Percentiles rank a stretch among this genome's conserved stretches.
Conservation (phyloP, 2,329 filamentous ascomycete genomes). For the Neonectria hederae region DNA sequence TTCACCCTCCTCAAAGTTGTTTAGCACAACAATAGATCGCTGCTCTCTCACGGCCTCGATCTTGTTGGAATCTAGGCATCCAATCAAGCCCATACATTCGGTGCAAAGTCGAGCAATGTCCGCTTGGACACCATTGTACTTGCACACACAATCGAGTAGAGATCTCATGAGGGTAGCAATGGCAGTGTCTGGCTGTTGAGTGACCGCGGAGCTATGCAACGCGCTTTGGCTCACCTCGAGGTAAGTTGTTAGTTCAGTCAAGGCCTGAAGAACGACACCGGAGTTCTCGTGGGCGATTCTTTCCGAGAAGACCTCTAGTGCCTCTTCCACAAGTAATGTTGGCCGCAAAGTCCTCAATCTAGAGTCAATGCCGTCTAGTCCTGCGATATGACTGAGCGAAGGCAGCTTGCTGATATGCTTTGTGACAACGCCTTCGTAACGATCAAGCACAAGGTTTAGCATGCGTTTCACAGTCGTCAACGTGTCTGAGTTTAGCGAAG, state of each 20-base stretch:
- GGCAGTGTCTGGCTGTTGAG: constrained; percentile 83
- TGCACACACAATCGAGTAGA: constrained; percentile 85
- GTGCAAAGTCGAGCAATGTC: constrained; percentile 79
- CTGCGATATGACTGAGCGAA: constrained; percentile 75
- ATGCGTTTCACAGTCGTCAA: constrained; percentile 69
- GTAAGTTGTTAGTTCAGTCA: constrained; percentile 80
- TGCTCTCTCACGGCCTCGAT: constrained; percentile 83
- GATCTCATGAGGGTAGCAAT: constrained; percentile 77
- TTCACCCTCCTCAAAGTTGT: constrained; percentile 81
- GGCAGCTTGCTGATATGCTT: constrained; percentile 80
- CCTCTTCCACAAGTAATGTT: constrained; percentile 57
- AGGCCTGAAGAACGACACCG: constrained; percentile 82
- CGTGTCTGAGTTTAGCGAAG: constrained; percentile 67
- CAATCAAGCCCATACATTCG: constrained; percentile 86
- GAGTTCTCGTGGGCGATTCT: constrained; percentile 85
- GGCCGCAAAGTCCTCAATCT: constrained; percentile 73
- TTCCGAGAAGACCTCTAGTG: constrained; percentile 75
- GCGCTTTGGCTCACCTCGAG: constrained; percentile 78
- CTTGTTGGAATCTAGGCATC: constrained; percentile 90
- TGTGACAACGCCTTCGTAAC: constrained; percentile 68
- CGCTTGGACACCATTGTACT: constrained; percentile 74
- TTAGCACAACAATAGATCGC: constrained; percentile 83
- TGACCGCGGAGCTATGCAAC: constrained; percentile 80
- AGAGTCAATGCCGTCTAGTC: constrained; percentile 73
- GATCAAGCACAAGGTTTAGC: constrained; percentile 71